Percentiles rank a stretch among this genome's conserved stretches.
These are phyloP conservation scores for Dendrobium catenatum DNA, from an alignment of 106 monocot species.

Conservation along the genomic window DNA sequence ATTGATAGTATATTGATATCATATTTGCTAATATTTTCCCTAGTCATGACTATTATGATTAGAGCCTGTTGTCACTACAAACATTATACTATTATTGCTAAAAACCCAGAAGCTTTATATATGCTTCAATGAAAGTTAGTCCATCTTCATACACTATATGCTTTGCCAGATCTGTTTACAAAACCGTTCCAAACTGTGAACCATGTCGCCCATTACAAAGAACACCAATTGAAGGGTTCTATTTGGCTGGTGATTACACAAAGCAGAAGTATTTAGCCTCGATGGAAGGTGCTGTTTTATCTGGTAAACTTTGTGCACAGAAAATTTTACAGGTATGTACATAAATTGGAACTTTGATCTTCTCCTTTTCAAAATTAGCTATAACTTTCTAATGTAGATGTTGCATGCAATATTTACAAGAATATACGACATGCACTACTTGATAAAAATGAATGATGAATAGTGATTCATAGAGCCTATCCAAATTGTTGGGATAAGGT, in stretches of 20 bases:
- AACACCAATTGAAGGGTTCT: constrained; percentile 91
- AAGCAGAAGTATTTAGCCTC: constrained; percentile 99
- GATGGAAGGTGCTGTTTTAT: constrained; percentile 98
- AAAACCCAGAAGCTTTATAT: neutral
- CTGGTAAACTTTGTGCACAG: constrained; percentile 93
- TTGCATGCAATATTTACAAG: neutral
- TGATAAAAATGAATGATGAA: neutral
- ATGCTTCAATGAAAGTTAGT: neutral
- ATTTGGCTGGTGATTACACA: constrained; percentile 92
- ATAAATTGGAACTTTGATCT: neutral
- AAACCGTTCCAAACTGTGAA: constrained; percentile 86
- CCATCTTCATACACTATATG: neutral
- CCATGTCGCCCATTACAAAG: constrained; percentile 91
- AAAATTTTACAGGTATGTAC: constrained; percentile 70
- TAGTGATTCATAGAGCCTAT: no score
- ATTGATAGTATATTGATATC: neutral
- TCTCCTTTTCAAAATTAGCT: neutral
- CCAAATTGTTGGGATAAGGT: no score
- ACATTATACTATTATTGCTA: neutral
- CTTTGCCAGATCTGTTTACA: constrained; percentile 77
- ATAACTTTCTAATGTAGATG: neutral
- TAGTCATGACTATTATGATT: neutral
- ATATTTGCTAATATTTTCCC: neutral
- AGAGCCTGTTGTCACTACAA: neutral
- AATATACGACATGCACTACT: neutral